These are phyloP conservation scores for Protomyces inundatus DNA, from an alignment of 1,139 yeast species.

Conservation along the genomic window DNA sequence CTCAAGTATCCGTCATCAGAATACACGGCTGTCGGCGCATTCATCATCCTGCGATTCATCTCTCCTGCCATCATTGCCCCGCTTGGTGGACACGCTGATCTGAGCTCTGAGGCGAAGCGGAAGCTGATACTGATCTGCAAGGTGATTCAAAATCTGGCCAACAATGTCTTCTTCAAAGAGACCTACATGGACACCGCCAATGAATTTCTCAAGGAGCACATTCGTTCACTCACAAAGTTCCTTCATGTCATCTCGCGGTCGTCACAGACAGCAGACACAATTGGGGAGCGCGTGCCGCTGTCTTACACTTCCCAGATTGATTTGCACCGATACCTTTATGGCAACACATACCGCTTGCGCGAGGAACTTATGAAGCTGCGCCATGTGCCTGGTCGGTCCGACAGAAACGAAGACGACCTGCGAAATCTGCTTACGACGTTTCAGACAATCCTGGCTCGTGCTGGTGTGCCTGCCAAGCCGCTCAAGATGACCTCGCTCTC, in stretches of 20 bases:
- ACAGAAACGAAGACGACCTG: background rate
- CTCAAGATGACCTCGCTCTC: background rate
- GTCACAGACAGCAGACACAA: background rate
- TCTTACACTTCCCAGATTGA: background rate
- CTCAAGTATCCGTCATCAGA: slow-evolving; percentile 9
- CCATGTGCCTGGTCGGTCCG: background rate
- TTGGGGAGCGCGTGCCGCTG: background rate
- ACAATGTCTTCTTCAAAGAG: slow-evolving; percentile 18
- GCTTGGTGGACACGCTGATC: background rate
- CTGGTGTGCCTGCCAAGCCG: background rate
- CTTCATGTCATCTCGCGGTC: background rate
- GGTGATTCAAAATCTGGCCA: slow-evolving; percentile 15
- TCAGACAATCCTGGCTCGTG: background rate
- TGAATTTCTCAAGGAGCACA: background rate
- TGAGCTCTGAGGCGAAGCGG: background rate
- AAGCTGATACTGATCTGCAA: slow-evolving; percentile 11
- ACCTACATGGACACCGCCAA: slow-evolving; percentile 2
- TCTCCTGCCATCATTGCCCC: slow-evolving; percentile 12
- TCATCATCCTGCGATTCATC: slow-evolving; percentile 6
- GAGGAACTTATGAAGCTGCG: background rate
- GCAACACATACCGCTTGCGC: background rate
- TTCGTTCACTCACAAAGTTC: background rate
- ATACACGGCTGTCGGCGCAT: slow-evolving; percentile 7
- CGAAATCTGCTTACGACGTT: background rate
- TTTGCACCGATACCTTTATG: background rate